Percentiles rank a stretch among this genome's conserved stretches.
Conservation (phyloP, 208 protist genomes). For the Strigomonas culicis region DNA sequence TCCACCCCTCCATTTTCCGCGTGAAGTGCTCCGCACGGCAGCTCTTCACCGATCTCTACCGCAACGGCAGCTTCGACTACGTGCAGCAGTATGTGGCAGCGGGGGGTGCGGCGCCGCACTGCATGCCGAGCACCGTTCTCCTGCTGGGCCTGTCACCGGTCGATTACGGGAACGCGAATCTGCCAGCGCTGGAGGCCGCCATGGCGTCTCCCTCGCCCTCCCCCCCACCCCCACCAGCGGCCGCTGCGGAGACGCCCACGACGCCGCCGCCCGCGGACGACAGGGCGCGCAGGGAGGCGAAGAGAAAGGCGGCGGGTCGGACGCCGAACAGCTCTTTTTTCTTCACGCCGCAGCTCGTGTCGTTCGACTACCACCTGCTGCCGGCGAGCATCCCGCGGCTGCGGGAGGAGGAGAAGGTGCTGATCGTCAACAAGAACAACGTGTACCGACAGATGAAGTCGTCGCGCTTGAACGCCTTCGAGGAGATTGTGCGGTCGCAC, state of each 20-base stretch:
- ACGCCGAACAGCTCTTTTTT: not conserved
- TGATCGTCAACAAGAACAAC: not conserved
- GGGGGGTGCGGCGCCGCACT: no score
- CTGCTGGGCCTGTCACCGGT: no score
- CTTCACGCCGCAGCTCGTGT: conserved; percentile 21
- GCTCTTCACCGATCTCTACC: conserved; percentile 8
- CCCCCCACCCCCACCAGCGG: no score
- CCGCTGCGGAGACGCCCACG: no score
- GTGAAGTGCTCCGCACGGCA: conserved; percentile 10
- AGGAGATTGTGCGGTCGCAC: conserved; percentile 13
- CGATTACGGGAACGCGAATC: no score
- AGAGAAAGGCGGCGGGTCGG: not conserved
- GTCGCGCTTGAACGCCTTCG: conserved; percentile 16
- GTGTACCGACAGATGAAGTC: conserved; percentile 11
- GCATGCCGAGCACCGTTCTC: no score
- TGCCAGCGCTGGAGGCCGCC: no score
- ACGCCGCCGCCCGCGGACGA: no score
- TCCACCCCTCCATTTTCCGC: conserved; percentile 18
- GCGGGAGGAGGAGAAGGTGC: not conserved
- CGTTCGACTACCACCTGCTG: conserved; percentile 16
- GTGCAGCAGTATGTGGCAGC: no score
- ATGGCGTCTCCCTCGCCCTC: no score
- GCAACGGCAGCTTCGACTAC: conserved; percentile 12
- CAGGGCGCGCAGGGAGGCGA: no score
- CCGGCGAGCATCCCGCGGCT: not conserved